Evolutionary conservation across 2,329 filamentous ascomycete species (phyloP).

Genomic region (Sphaceloma murrayae): DNA sequence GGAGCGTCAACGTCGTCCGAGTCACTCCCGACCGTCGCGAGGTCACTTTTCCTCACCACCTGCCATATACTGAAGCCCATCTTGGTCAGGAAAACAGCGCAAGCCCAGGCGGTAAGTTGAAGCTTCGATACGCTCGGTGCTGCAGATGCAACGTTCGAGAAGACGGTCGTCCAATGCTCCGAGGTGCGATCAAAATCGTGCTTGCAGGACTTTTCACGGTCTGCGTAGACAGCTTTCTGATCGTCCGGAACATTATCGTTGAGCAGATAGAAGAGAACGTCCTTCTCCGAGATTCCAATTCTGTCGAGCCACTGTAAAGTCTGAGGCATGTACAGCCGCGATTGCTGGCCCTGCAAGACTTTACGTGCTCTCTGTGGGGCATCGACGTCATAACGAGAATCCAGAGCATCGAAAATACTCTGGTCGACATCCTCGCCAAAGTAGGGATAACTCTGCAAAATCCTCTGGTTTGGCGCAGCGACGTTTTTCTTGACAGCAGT

Average conservation of each 20-base stretch:
- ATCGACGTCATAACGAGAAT: slow-evolving; percentile 25
- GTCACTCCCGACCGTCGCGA: slow-evolving; percentile 14
- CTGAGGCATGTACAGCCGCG: slow-evolving; percentile 29
- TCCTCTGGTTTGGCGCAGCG: slow-evolving; percentile 33
- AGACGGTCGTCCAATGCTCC: slow-evolving; percentile 27
- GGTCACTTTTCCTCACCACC: slow-evolving; percentile 27
- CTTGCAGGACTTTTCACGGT: slow-evolving; percentile 23
- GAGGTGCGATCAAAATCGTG: slow-evolving; percentile 28
- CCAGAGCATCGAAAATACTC: slow-evolving; percentile 27
- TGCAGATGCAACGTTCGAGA: slow-evolving; percentile 24
- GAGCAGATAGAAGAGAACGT: slow-evolving; percentile 34
- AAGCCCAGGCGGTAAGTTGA: slow-evolving; percentile 29
- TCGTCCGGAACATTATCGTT: slow-evolving; percentile 20
- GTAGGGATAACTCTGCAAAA: slow-evolving; percentile 34
- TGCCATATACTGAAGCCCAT: slow-evolving; percentile 35
- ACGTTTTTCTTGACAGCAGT: slow-evolving; percentile 35
- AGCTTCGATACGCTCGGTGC: slow-evolving; percentile 23
- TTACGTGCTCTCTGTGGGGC: slow-evolving; percentile 25
- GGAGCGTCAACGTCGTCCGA: slow-evolving; percentile 1
- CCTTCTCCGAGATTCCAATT: slow-evolving; percentile 29
- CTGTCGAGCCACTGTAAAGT: slow-evolving; percentile 30
- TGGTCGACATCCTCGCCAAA: slow-evolving; percentile 29
- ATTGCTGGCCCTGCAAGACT: slow-evolving; percentile 30
- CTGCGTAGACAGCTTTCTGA: slow-evolving; percentile 1
- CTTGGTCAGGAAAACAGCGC: slow-evolving; percentile 30